Evolutionary conservation across 306 rosid species (phyloP), one percentile per base, ranked within the genome.

Genomic region (Vachellia collinsii): DNA sequence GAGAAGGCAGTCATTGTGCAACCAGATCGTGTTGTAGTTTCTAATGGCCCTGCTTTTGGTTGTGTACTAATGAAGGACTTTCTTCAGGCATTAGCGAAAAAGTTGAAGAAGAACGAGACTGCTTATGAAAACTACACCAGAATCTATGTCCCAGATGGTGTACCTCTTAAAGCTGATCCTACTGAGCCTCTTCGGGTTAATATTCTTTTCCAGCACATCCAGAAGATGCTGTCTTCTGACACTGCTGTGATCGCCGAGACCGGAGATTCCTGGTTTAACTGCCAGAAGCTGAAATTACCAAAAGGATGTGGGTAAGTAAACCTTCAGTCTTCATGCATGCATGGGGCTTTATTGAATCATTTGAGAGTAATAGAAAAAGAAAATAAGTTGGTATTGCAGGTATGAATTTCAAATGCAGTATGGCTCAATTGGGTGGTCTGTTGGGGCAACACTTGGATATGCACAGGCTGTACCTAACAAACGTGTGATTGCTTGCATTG

Each of bases 371-470:
- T 36, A 58, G 72, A 70, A 37, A 83, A 64, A 66, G 56, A 58
- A 38, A 58, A 72, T 23, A 75, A 79, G 82, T 56, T 84, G 86
- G 78, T 75, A 44, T 82, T 87, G 82, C 84, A 87, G 91, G 80
- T 88, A 88, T 17, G 89, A 88, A 44, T 85, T 88, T 81, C 89
- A 88, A 20, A 88, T 88, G 87, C 91, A 85, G 36, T 88, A 85
- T 72, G 83, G 87, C 11, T 85, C 91, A 7, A 88, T 88, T 44
- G 91, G 91, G n/a, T 88, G 89, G 91, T 88, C 87, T 13, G 89
- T 88, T 61, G 91, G 89, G 56, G 91, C 86, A 20, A 85, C 89
- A 1, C 84, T 85, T 34, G 89, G 91, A 48, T 88, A 88, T 79
- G 91, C 89, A 34, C 89, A 85, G 34, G 59, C 87, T 1, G 85